Conservation (phyloP, 1,284 basidiomycete species). For the Neolentinus lepideus region DNA sequence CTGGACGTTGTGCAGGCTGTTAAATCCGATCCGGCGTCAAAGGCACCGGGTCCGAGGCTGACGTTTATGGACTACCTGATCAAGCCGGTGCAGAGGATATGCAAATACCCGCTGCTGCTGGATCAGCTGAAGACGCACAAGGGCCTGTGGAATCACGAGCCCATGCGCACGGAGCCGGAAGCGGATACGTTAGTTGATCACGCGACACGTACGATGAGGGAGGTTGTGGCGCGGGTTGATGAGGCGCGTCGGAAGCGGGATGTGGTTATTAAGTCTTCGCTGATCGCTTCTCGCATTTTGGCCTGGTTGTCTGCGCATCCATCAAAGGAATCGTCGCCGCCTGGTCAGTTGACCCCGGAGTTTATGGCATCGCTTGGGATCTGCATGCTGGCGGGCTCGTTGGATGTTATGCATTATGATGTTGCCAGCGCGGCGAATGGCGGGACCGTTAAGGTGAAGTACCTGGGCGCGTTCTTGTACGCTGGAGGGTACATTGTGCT, state of each 20-base stretch:
- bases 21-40: slow-evolving; percentile 4
- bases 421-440: slow-evolving; percentile 22
- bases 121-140: slow-evolving; percentile 44
- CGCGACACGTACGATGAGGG: slow-evolving; percentile 55
- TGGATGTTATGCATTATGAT: slow-evolving; percentile 72
- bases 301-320: slow-evolving; percentile 8
- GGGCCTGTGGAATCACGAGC: background rate
- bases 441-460: slow-evolving; percentile 68
- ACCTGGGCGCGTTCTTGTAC: slow-evolving; percentile 86
- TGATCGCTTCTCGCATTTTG: slow-evolving; percentile 61
- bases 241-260: slow-evolving; percentile 47
- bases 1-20: background rate
- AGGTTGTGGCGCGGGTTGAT: slow-evolving; percentile 48
- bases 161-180: slow-evolving; percentile 18
- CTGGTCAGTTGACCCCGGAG: slow-evolving; percentile 29
- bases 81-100: slow-evolving; percentile 84
- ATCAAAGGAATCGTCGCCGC: slow-evolving; percentile 3
- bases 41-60: slow-evolving; percentile 22
- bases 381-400: slow-evolving; percentile 71
- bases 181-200: slow-evolving; percentile 29
- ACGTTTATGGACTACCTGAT: slow-evolving; percentile 80
- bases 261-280: slow-evolving; percentile 58
- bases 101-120: slow-evolving; percentile 87
- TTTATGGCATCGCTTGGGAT: slow-evolving; percentile 68
- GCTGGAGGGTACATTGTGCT: slow-evolving; percentile 79